phyloP scores from a whole-genome alignment of 148 eudicot genomes.

The Spergularia marina region DNA sequence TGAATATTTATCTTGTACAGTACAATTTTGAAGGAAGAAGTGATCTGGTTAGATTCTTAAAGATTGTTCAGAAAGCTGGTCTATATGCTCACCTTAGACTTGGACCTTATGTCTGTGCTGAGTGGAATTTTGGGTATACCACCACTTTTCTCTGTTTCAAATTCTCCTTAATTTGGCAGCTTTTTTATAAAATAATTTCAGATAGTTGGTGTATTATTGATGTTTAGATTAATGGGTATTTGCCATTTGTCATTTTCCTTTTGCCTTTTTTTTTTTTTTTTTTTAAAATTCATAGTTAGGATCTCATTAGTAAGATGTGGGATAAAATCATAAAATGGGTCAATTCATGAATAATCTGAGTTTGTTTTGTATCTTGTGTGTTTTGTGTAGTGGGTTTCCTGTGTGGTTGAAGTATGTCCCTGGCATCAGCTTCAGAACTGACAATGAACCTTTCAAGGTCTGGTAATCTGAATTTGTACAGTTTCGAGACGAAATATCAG shows the following conservation, averaged over 20 bases:
- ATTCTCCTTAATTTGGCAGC: background rate
- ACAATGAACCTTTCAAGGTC: conserved; percentile 92
- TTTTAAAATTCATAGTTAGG: background rate
- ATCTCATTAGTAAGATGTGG: background rate
- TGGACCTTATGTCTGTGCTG: conserved; percentile 94
- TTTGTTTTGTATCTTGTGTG: background rate
- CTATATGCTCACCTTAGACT: conserved; percentile 82
- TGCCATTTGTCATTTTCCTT: background rate
- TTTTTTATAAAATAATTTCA: background rate
- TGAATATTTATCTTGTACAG: conserved; percentile 36
- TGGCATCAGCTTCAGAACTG: conserved; percentile 86
- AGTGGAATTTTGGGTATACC: conserved; percentile 86
- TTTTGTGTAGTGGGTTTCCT: conserved; percentile 74
- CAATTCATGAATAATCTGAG: conserved; percentile 5
- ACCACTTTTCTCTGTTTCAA: background rate
- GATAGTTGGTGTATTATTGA: background rate
- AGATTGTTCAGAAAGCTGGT: conserved; percentile 81
- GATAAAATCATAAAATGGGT: background rate
- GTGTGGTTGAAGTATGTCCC: conserved; percentile 95
- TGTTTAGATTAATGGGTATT: background rate
- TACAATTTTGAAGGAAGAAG: conserved; percentile 85
- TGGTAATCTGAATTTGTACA: conserved; percentile 12
- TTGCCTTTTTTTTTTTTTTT: background rate
- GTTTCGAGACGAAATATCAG: background rate
- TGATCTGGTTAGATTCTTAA: conserved; percentile 74